These are phyloP conservation scores for Vicia sativa DNA, from an alignment of 306 rosid species.

Conservation along the genomic window DNA sequence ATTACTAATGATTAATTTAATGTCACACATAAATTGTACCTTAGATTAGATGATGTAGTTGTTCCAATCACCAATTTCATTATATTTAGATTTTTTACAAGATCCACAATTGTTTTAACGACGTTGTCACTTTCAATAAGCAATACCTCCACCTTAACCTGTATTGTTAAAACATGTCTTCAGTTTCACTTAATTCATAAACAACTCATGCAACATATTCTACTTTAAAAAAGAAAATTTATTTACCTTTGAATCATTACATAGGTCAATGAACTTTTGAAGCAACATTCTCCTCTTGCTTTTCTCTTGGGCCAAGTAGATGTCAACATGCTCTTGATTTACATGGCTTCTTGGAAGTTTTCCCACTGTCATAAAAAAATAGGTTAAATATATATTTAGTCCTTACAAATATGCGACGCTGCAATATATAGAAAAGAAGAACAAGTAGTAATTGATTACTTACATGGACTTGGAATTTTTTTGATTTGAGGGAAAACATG, in stretches of 20 bases:
- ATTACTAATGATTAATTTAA: neutral
- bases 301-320: conserved; percentile 31
- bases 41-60: conserved; percentile 31
- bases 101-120: conserved; percentile 40
- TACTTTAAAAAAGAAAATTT: no score
- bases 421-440: no score
- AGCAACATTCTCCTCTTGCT: conserved; percentile 40
- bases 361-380: conserved; percentile 46
- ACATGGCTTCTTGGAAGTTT: conserved; percentile 45
- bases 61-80: conserved; percentile 48
- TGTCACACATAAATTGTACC: conserved; percentile 34
- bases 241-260: conserved; percentile 40
- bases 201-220: no score
- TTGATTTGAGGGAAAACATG: conserved; percentile 69
- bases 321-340: conserved; percentile 24
- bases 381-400: no score
- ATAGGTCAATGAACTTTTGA: conserved; percentile 45
- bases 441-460: conserved; percentile 15
- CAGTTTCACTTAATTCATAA: no score
- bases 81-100: conserved; percentile 22
- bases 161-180: no score
- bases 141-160: conserved; percentile 42
- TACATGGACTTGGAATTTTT: conserved; percentile 72
- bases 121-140: conserved; percentile 43
- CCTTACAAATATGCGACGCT: no score